phyloP scores from a whole-genome alignment of 106 monocot genomes.

The Xerophyta viscosa region DNA sequence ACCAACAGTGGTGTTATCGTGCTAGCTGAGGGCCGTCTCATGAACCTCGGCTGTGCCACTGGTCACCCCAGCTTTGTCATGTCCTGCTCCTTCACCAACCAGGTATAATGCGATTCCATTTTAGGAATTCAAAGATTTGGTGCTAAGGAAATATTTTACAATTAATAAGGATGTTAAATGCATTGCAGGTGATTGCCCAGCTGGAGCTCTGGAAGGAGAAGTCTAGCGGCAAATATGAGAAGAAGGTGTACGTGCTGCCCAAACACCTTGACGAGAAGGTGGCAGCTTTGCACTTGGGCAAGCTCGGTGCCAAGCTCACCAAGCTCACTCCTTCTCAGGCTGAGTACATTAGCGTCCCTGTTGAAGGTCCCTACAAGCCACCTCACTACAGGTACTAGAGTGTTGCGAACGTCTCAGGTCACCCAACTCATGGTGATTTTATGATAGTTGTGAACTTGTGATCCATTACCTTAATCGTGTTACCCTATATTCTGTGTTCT shows the following conservation, averaged over 20 bases:
- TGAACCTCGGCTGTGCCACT: constrained; percentile 85
- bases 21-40: constrained; percentile 80
- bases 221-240: constrained; percentile 67
- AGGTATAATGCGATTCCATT: constrained; percentile 30
- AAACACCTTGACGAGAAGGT: constrained; percentile 95
- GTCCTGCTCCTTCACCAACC: constrained; percentile 95
- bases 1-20: constrained; percentile 66
- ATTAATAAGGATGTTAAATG: too few species aligned
- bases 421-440: too few species aligned
- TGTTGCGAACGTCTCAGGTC: too few species aligned
- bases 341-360: constrained; percentile 55
- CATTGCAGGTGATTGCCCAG: constrained; percentile 69
- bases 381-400: constrained; percentile 74
- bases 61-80: constrained; percentile 92
- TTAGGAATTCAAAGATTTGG: too few species aligned
- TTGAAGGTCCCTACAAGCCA: constrained; percentile 86
- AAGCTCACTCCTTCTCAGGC: constrained; percentile 62
- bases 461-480: too few species aligned
- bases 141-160: too few species aligned
- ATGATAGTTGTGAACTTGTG: too few species aligned
- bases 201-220: constrained; percentile 89
- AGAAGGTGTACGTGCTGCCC: constrained; percentile 82
- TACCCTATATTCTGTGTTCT: too few species aligned
- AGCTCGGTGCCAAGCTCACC: constrained; percentile 75
- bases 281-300: constrained; percentile 68